These are phyloP conservation scores for Cyberlindnera meyerae DNA, from an alignment of 805 yeast genomes.

Conservation along the genomic window DNA sequence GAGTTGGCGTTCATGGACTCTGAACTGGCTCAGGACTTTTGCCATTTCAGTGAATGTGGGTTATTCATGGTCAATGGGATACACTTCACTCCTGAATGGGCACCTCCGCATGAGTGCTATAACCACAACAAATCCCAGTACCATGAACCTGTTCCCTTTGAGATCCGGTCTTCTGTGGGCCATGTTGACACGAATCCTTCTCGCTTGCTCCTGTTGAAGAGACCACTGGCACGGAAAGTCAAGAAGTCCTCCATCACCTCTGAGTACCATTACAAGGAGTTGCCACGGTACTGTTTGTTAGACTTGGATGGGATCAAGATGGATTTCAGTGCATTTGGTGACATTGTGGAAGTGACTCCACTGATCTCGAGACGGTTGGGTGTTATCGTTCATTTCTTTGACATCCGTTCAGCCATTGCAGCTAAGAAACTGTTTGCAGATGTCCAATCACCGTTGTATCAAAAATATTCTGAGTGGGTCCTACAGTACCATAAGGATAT, in stretches of 20 bases:
- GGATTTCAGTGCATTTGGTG: slow-evolving; percentile 57
- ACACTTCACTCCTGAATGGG: slow-evolving; percentile 45
- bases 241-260: slow-evolving; percentile 36
- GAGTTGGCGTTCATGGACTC: slow-evolving; percentile 50
- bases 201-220: slow-evolving; percentile 49
- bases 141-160: slow-evolving; percentile 3
- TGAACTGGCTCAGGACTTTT: slow-evolving; percentile 51
- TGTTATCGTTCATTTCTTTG: slow-evolving; percentile 54
- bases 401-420: slow-evolving; percentile 52
- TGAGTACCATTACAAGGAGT: neutral
- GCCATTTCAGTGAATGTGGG: slow-evolving; percentile 45
- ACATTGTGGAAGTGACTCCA: slow-evolving; percentile 56
- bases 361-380: slow-evolving; percentile 63
- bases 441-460: slow-evolving; percentile 30
- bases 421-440: slow-evolving; percentile 47
- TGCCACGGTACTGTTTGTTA: slow-evolving; percentile 35
- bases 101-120: slow-evolving; percentile 10
- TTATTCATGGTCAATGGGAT: slow-evolving; percentile 57
- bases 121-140: neutral
- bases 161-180: slow-evolving; percentile 29
- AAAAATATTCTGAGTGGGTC: slow-evolving; percentile 55
- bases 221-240: slow-evolving; percentile 15
- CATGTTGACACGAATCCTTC: no score
- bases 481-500: slow-evolving; percentile 65
- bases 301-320: slow-evolving; percentile 37